Conservation (phyloP, 83 land plant species). For the Picea engelmannii region DNA sequence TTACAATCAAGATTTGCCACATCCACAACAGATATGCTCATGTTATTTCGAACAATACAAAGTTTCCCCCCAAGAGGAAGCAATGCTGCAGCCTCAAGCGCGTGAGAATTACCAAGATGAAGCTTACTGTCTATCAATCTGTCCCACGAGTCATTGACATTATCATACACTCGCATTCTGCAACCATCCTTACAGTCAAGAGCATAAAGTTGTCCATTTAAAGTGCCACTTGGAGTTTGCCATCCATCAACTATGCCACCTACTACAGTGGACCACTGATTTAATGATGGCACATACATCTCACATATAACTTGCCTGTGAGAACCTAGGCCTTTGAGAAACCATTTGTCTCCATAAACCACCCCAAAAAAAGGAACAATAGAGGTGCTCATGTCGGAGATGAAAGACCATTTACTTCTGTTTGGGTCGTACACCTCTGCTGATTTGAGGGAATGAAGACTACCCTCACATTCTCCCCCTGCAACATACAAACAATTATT, state of each 20-base stretch:
- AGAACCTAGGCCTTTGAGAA: slow-evolving; percentile 56
- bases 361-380: slow-evolving; percentile 70
- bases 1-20: slow-evolving; percentile 46
- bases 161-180: slow-evolving; percentile 52
- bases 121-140: slow-evolving; percentile 56
- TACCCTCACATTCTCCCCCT: slow-evolving; percentile 67
- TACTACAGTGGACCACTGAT: slow-evolving; percentile 42
- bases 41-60: slow-evolving; percentile 56
- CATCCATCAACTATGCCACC: slow-evolving; percentile 67
- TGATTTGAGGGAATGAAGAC: slow-evolving; percentile 41
- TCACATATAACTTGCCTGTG: slow-evolving; percentile 64
- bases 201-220: slow-evolving; percentile 52
- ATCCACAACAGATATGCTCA: slow-evolving; percentile 61
- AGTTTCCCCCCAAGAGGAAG: slow-evolving; percentile 51
- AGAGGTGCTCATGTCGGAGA: slow-evolving; percentile 63
- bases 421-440: slow-evolving; percentile 66
- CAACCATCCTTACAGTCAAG: slow-evolving; percentile 66
- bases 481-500: slow-evolving; percentile 59
- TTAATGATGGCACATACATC: slow-evolving; percentile 50
- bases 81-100: slow-evolving; percentile 54
- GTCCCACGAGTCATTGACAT: slow-evolving; percentile 48
- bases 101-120: slow-evolving; percentile 58
- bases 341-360: slow-evolving; percentile 50
- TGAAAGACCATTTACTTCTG: slow-evolving; percentile 44
- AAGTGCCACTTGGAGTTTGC: slow-evolving; percentile 57